phyloP scores from a whole-genome alignment of 805 yeast species.

The Saccharomycopsis schoenii region DNA sequence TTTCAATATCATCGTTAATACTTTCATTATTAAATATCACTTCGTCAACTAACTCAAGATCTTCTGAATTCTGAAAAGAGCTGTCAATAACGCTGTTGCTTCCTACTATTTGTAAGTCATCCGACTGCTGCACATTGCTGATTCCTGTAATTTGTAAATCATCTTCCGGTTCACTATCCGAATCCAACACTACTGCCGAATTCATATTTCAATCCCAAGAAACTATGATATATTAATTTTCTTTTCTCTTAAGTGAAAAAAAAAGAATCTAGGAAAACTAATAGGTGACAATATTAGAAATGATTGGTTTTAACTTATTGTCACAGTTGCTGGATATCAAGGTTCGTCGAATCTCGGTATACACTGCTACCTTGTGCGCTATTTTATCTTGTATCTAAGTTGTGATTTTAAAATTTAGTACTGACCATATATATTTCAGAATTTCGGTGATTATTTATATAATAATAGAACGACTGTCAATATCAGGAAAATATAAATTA shows the following conservation, averaged over 20 bases:
- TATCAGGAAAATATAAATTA: too few relatives aligned
- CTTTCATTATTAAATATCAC: not conserved
- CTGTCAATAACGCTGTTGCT: not conserved
- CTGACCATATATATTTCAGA: too few relatives aligned
- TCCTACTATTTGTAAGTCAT: slow-evolving; percentile 3
- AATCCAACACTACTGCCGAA: not conserved
- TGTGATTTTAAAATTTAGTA: too few relatives aligned
- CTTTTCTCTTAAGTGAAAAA: not conserved
- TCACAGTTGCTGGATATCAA: too few relatives aligned
- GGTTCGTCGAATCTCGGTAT: too few relatives aligned
- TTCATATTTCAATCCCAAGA: not conserved
- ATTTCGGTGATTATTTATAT: too few relatives aligned
- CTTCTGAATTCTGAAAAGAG: not conserved
- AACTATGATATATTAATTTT: too few relatives aligned
- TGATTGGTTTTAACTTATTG: too few relatives aligned
- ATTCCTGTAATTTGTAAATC: not conserved
- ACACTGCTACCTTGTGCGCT: too few relatives aligned
- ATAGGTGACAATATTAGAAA: too few relatives aligned
- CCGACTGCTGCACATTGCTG: not conserved
- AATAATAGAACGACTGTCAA: too few relatives aligned
- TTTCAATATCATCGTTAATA: slow-evolving; percentile 15
- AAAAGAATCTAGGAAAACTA: not conserved
- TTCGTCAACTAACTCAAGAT: not conserved
- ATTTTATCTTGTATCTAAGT: too few relatives aligned
- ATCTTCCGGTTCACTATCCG: not conserved